phyloP scores from a whole-genome alignment of 495 filamentous ascomycete species.

The Penicillium argentinense region DNA sequence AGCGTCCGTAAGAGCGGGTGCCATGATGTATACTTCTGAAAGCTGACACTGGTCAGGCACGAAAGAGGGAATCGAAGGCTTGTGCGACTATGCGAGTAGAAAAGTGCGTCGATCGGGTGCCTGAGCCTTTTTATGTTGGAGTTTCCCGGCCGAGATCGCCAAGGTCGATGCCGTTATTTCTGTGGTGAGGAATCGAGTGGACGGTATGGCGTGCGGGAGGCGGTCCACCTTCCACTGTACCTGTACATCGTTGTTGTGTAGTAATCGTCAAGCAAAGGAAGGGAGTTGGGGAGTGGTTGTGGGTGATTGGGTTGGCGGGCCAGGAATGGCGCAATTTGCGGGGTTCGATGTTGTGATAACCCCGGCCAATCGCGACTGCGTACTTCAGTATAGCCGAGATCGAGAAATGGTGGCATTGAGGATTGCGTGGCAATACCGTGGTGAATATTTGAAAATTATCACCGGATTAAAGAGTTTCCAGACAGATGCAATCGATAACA shows the following conservation, averaged over 20 bases:
- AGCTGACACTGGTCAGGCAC: not conserved
- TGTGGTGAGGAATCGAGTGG: conserved; percentile 23
- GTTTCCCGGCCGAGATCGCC: conserved; percentile 15
- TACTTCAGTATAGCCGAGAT: not conserved
- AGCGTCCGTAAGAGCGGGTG: conserved; percentile 34
- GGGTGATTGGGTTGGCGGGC: conserved; percentile 11
- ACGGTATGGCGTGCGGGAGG: conserved; percentile 29
- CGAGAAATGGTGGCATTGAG: too few species aligned
- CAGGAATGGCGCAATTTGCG: conserved; percentile 35
- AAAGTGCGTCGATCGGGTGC: not conserved
- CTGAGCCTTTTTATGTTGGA: conserved; percentile 18
- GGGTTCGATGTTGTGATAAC: conserved; percentile 34
- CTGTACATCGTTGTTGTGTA: conserved; percentile 1
- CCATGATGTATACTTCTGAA: conserved; percentile 25
- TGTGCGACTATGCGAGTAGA: not conserved
- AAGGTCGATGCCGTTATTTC: conserved; percentile 4
- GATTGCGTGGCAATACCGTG: too few species aligned
- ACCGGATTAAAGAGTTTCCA: too few species aligned
- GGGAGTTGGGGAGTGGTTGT: not conserved
- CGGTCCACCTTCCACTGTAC: too few species aligned
- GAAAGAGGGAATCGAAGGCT: not conserved
- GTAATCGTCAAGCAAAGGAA: not conserved
- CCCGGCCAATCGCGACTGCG: conserved; percentile 4
- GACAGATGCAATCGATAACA: too few species aligned
- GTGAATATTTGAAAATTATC: too few species aligned